Evolutionary conservation across 1,284 basidiomycete species (phyloP), one percentile per base, ranked within the genome.

Genomic region (Athelia sp.): DNA sequence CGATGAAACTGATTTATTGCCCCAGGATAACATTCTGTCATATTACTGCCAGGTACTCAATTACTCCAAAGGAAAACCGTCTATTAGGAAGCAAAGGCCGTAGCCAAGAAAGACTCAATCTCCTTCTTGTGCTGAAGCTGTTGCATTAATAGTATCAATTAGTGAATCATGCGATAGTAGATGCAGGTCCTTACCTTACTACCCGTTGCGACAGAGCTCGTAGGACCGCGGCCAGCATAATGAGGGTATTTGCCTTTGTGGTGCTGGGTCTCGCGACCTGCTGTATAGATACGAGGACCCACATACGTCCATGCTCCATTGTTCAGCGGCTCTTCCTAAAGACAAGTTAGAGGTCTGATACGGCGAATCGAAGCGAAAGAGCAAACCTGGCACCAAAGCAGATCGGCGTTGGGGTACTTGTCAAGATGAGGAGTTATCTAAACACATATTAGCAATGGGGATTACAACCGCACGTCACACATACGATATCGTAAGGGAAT

Each of bases 251-350:
- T 93, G 65, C 85, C 85, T 72, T 87, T 86, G 75, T 99, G 97
- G 71, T 97, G 80, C 67, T 89, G 71, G 3, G 92, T 95, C 72
- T 92, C 78, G 60, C 87, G 83, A 44, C 84, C 81, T 22, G 90
- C 85, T 40, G 89, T 93, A 64, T 86, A 81, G 61, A 94, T 85
- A 51, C 93, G 84, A 24, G 94, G 93, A 45, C 90, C 90, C 50
- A 97, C 81, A 62, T 98, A 96, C 35, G 86, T 88, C 93, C 92
- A 95, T 29, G 92, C 87, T 58, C 93, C 93, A 59, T 91, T 92
- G 76, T 98, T 98, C 54, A 97, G 69, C 4, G 93, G 93, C 69
- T 96, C 89, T 67, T 91, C 87, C 76, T 81, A 54, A 14, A 59
- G 46, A 23, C 29, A 24, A 31, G 48, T 54, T 48, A 52, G 38